phyloP scores from a whole-genome alignment of 768 basidiomycete species.

The Cystobasidium onofrii region DNA sequence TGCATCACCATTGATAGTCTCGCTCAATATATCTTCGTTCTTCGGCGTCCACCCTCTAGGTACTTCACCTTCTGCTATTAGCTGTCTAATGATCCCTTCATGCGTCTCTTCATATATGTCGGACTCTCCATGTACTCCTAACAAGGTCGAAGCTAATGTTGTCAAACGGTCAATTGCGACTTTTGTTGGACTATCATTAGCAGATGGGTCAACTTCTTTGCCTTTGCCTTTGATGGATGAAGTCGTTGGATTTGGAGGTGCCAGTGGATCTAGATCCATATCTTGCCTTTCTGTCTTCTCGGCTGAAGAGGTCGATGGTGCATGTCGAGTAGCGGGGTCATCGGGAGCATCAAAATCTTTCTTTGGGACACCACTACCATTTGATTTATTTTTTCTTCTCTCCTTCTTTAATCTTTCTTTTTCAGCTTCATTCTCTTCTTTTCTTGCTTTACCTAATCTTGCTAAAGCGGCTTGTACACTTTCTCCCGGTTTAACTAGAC shows the following conservation, averaged over 20 bases:
- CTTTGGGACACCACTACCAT: constrained; percentile 41
- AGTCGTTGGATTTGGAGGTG: constrained; percentile 32
- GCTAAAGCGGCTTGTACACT: constrained; percentile 81
- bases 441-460: constrained; percentile 57
- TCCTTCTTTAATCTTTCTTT: constrained; percentile 46
- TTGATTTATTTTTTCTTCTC: constrained; percentile 52
- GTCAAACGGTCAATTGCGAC: constrained; percentile 60
- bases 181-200: neutral
- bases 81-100: constrained; percentile 69
- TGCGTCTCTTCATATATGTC: constrained; percentile 81
- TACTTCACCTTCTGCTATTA: constrained; percentile 65
- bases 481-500: constrained; percentile 75
- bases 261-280: constrained; percentile 6
- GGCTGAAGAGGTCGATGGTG: constrained; percentile 28
- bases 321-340: neutral
- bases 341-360: constrained; percentile 30
- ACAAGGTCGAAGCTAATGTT: constrained; percentile 74
- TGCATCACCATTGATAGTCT: neutral
- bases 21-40: neutral
- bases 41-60: constrained; percentile 45
- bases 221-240: constrained; percentile 35
- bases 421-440: constrained; percentile 26
- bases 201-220: constrained; percentile 42
- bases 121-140: constrained; percentile 67
- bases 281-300: constrained; percentile 29